Base-by-base conservation (phyloP, 2,329 filamentous ascomycete species). In the Berkeleyomyces basicola region DNA sequence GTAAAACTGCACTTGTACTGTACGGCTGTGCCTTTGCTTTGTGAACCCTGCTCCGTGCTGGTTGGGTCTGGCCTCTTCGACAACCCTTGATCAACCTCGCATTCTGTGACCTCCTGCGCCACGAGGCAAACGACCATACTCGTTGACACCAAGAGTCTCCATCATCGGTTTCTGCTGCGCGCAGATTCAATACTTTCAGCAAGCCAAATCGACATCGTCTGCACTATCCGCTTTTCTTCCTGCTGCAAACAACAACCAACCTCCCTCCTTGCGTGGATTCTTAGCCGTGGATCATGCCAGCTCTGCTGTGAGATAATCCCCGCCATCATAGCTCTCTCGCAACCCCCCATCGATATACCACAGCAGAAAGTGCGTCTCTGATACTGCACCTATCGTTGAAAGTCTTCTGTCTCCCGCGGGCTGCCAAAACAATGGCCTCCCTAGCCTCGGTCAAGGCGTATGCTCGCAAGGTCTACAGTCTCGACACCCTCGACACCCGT, bases 401-500 rank as follows among this genome's bases (percentile, higher is more conserved):
- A 33, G 39, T 53, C 59, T 63, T 69, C 16, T 16, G 33, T 55
- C 36, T 37, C 33, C 51, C 36, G 51, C 3, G 51, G 33, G 51
- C 51, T 55, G 33, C 33, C 33, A 39, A 36, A 69, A 68, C 67
- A 42, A 79, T 79, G 76, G 74, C 74, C 67, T 67, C 72, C 66
- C 62, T 75, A 65, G 74, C 75, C 65, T 43, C 49, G 7, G 40
- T 42, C 39, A 36, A 46, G 60, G 60, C 60, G 3, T 77, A 75
- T 67, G 68, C 79, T 58, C 70, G 73, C 66, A 74, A 72, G 66
- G 79, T 87, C 69, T 88, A 87, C 75, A 79, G 81, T 66, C 78
- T 84, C 65, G 80, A 85, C 67, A 84, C 82, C 14, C 76, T 85
- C 70, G 78, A 80, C 72, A 81, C 78, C 63, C 76, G 78, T 67